phyloP scores from a whole-genome alignment of 2,329 filamentous ascomycete genomes.

The Proliferodiscus dingleyae region DNA sequence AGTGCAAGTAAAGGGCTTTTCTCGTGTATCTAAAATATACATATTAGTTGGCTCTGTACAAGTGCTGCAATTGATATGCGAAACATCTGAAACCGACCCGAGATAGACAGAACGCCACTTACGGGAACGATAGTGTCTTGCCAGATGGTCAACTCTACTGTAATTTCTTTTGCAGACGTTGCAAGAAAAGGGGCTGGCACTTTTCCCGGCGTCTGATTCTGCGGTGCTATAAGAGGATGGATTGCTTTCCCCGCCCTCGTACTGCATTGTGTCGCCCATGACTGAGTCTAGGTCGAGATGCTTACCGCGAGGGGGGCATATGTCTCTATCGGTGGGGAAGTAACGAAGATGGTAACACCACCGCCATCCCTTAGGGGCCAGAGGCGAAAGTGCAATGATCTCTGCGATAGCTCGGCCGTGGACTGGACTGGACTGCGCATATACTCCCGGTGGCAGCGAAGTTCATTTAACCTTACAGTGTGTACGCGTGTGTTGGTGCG shows the following conservation, averaged over 20 bases:
- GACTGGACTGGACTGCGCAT: no score
- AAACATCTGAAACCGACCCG: no score
- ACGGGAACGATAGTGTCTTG: not conserved
- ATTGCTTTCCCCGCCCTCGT: not conserved
- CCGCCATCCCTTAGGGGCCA: no score
- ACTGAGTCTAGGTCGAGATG: no score
- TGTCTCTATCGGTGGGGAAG: no score
- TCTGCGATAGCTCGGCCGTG: no score
- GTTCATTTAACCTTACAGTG: no score
- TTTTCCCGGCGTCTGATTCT: not conserved
- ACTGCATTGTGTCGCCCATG: not conserved
- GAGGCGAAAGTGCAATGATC: no score
- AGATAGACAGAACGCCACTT: not conserved
- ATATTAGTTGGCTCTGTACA: not conserved
- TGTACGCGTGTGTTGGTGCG: no score
- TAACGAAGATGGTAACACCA: not conserved
- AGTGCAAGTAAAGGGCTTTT: not conserved
- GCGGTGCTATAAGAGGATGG: not conserved
- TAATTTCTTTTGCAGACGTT: slow-evolving; percentile 1
- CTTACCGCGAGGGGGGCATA: no score
- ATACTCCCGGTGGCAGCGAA: no score
- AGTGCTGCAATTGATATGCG: no score
- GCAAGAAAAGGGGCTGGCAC: not conserved
- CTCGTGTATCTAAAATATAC: not conserved
- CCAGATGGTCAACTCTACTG: not conserved